Evolutionary conservation across 495 filamentous ascomycete species (phyloP).

Genomic region (Penicillium manginii): DNA sequence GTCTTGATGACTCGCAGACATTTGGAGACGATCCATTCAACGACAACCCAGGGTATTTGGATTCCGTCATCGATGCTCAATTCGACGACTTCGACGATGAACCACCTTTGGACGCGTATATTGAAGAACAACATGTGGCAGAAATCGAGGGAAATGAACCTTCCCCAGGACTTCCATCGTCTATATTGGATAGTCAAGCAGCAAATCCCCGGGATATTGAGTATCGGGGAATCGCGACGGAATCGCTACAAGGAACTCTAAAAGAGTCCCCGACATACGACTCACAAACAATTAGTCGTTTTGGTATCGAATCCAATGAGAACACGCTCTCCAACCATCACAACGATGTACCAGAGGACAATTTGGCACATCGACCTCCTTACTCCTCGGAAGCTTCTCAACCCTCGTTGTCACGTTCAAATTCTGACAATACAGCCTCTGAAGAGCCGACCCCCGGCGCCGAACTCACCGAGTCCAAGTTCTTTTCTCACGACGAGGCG

Average conservation of each 20-base stretch:
- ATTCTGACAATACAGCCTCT: constrained; percentile 28
- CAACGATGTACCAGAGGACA: constrained; percentile 3
- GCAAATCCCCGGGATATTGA: neutral
- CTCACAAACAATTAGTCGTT: constrained; percentile 10
- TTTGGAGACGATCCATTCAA: constrained; percentile 42
- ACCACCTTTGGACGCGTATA: constrained; percentile 17
- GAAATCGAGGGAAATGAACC: constrained; percentile 2
- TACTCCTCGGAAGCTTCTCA: constrained; percentile 12
- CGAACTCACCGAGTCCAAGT: constrained; percentile 70
- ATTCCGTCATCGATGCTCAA: constrained; percentile 53
- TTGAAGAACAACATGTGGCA: constrained; percentile 2
- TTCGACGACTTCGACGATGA: constrained; percentile 46
- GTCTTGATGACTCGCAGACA: constrained; percentile 35
- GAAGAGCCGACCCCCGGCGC: constrained; percentile 35
- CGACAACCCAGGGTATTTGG: constrained; percentile 53
- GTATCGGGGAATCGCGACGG: neutral
- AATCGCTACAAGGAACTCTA: neutral
- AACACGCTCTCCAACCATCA: neutral
- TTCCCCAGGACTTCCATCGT: constrained; percentile 2
- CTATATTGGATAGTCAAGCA: neutral
- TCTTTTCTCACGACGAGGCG: constrained; percentile 90
- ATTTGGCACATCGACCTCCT: constrained; percentile 6
- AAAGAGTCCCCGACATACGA: neutral
- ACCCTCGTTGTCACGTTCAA: constrained; percentile 26
- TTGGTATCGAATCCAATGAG: constrained; percentile 5